Evolutionary conservation across 1,284 basidiomycete species (phyloP), one percentile per base, ranked within the genome.

Genomic region (Waitea zeae): DNA sequence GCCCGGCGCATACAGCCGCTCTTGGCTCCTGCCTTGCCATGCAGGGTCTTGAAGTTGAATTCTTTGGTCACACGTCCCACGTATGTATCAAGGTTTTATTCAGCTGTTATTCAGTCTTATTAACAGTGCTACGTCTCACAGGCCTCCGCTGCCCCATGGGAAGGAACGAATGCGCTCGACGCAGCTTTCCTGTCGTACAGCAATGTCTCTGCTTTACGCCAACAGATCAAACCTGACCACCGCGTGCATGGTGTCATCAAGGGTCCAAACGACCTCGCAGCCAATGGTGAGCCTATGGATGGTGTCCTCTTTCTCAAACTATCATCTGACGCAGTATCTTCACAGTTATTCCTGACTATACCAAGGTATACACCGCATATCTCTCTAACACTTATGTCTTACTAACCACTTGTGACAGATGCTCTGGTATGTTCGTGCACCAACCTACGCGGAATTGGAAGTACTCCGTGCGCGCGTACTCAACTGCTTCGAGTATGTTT

Each of bases 121-220:
- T 26, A n/a, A 26, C 24, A n/a, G n/a, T n/a, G 24, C 24, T 7
- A 26, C 24, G 9, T 26, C n/a, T 73, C 79, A 14, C 81, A 86
- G 48, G 82, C 81, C 11, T 74, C 70, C 18, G 67, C 62, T 22
- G 64, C 76, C 3, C 82, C 79, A 12, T 86, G 82, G 82, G 79
- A 87, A 53, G 87, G 77, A 17, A 65, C 67, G 39, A 89, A 89
- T 48, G 84, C 86, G 3, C 66, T 84, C 29, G 86, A 88, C 50
- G 87, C 83, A 0, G 84, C 79, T 2, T 77, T 86, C 44, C 54
- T 82, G 12, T 78, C 82, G 2, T 90, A 90, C 53, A 68, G 67
- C 5, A 64, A 67, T 38, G 63, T 90, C 31, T 75, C 80, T 6
- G 70, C 70, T 2, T 60, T 90, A 30, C 66, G 86, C 12, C 83